Evolutionary conservation across 192 early-diverging fungal genomes (phyloP).

Genomic region (Umbelopsis ramanniana): DNA sequence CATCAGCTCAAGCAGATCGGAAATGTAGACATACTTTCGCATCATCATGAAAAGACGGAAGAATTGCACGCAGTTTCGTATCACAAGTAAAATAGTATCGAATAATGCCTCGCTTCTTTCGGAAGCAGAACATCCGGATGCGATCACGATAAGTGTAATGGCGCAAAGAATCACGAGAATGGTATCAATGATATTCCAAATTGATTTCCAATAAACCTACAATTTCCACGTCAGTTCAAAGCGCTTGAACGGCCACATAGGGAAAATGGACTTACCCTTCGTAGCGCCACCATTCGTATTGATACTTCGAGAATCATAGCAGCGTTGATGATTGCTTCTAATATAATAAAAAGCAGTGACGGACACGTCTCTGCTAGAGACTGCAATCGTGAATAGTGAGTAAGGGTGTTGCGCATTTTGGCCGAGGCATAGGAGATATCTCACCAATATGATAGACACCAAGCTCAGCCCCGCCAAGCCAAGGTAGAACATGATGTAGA

Average conservation of each 20-base stretch:
- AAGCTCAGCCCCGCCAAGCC: conserved; percentile 53
- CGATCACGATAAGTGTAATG: conserved; percentile 68
- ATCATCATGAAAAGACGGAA: conserved; percentile 71
- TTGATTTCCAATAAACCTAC: conserved; percentile 63
- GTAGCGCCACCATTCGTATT: conserved; percentile 65
- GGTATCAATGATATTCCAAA: conserved; percentile 77
- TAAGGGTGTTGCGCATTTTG: background rate
- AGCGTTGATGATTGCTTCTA: conserved; percentile 72
- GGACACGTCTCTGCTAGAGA: conserved; percentile 46
- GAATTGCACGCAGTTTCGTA: conserved; percentile 74
- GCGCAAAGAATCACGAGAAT: conserved; percentile 70
- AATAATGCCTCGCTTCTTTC: conserved; percentile 71
- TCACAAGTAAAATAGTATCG: conserved; percentile 71
- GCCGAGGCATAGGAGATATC: background rate
- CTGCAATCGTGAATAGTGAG: conserved; percentile 3
- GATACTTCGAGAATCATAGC: conserved; percentile 79
- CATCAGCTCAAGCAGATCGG: too few relatives aligned
- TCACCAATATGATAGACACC: conserved; percentile 57
- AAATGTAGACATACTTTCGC: conserved; percentile 53
- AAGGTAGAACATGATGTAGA: conserved; percentile 60
- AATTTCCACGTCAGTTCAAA: background rate
- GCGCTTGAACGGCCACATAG: background rate
- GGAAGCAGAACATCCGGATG: conserved; percentile 65
- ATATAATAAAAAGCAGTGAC: conserved; percentile 67
- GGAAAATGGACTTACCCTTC: conserved; percentile 45